phyloP scores from a whole-genome alignment of 176 grass and related monocot genomes.

The Thinopyrum elongatum region DNA sequence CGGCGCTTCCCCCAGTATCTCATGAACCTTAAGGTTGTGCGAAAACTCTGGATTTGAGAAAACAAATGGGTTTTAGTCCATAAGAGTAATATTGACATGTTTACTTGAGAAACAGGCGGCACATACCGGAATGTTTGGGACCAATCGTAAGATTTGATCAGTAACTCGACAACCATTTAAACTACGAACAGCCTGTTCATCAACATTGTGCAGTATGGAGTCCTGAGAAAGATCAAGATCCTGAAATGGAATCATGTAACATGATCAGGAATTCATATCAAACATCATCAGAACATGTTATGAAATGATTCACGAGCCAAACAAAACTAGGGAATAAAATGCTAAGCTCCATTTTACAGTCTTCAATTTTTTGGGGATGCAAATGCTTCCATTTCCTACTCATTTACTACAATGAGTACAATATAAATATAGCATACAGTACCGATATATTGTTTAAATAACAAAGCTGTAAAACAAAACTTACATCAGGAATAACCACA shows the following conservation, averaged over 20 bases:
- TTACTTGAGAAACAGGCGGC: conserved; percentile 17
- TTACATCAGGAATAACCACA: conserved; percentile 85
- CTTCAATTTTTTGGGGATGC: not conserved
- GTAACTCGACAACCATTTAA: conserved; percentile 92
- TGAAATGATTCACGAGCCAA: conserved; percentile 13
- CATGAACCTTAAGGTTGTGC: conserved; percentile 88
- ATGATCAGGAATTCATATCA: conserved; percentile 15
- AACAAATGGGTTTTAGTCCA: conserved; percentile 25
- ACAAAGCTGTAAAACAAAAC: conserved; percentile 24
- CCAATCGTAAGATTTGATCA: conserved; percentile 84
- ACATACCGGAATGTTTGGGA: conserved; percentile 73
- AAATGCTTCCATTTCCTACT: conserved; percentile 5
- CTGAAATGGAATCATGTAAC: conserved; percentile 39
- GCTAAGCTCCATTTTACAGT: not conserved
- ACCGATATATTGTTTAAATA: conserved; percentile 13
- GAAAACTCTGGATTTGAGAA: conserved; percentile 66
- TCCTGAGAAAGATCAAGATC: conserved; percentile 90
- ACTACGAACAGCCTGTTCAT: conserved; percentile 90
- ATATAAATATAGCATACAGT: not conserved
- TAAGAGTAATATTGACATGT: not conserved
- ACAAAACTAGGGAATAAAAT: conserved; percentile 16
- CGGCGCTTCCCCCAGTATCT: conserved; percentile 85
- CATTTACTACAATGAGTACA: conserved; percentile 10
- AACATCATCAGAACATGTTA: not conserved
- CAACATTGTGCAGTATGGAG: conserved; percentile 81